A percentile compares a stretch with the other conserved stretches of the same genome.
Conservation (phyloP, 1,284 basidiomycete species). For the Ustilago shanxiensis region DNA sequence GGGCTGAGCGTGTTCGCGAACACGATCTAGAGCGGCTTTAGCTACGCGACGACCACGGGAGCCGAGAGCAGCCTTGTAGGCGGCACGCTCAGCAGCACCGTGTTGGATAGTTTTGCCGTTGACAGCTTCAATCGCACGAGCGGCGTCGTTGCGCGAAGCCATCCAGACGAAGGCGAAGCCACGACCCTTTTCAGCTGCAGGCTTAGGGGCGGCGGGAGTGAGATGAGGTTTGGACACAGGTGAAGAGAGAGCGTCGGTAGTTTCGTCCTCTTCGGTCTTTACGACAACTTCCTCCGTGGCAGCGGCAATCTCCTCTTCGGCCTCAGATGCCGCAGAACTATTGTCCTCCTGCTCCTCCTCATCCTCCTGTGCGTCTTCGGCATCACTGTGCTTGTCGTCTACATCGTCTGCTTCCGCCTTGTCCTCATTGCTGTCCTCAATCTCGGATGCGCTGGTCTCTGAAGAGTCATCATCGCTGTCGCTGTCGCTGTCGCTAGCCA, state of each 20-base stretch:
- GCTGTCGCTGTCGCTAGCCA: conserved; percentile 14
- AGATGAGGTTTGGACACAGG: conserved; percentile 4
- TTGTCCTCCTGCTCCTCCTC: conserved; percentile 70
- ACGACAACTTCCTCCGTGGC: conserved; percentile 75
- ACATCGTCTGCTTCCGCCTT: conserved; percentile 72
- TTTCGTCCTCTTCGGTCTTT: conserved; percentile 45
- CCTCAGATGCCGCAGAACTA: background rate
- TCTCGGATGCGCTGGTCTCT: conserved; percentile 2
- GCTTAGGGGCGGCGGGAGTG: conserved; percentile 75
- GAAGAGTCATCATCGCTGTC: conserved; percentile 13
- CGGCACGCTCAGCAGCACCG: conserved; percentile 77
- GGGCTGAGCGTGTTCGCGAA: conserved; percentile 55
- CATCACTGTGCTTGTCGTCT: conserved; percentile 36
- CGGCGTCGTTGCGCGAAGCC: conserved; percentile 85
- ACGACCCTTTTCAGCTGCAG: conserved; percentile 73
- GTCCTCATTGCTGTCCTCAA: conserved; percentile 71
- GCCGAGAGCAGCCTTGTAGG: conserved; percentile 76
- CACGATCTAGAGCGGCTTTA: conserved; percentile 71
- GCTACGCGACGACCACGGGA: conserved; percentile 78
- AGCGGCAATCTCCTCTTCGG: conserved; percentile 69
- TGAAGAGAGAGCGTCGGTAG: background rate
- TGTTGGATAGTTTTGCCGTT: conserved; percentile 84
- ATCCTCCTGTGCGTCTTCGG: conserved; percentile 3
- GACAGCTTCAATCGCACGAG: conserved; percentile 83
- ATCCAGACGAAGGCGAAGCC: conserved; percentile 98